Base-by-base conservation (phyloP, 2,329 filamentous ascomycete genomes). In the Stagonosporopsis cucurbitacearum region DNA sequence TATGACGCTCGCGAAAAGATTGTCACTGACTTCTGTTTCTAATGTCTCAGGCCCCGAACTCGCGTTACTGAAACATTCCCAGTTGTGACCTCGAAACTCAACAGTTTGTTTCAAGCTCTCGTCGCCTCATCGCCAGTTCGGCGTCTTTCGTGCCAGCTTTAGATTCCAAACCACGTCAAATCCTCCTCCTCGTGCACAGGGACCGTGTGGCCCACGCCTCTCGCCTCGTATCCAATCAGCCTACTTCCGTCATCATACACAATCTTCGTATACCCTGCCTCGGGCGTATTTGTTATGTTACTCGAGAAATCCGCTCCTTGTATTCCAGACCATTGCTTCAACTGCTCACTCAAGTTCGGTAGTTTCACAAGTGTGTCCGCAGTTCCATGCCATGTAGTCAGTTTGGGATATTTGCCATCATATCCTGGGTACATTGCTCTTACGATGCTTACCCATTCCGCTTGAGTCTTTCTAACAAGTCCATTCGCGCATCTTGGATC, bases 351-450 rank as follows among this genome's bases (percentile, higher is more conserved):
- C 50, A 66, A 42, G 49, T 71, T 73, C 7, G 65, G 57, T 19
- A 64, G 60, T 13, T 54, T 58, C 11, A 77, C 70, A 7, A 72
- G 58, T 2, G 51, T 60, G 48, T 78, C 76, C n/a, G 57, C 64
- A 12, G 66, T 67, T 15, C 76, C 76, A 40, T 78, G 76, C 56
- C 64, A 76, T 11, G 72, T 73, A 55, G 69, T 64, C 65, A 78
- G 64, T 26, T 70, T 65, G 1, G 76, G 74, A 20, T 73, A 69
- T 4, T 57, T 48, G n/a, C 75, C 75, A 2, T 25, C 67, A 47
- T 74, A 78, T 2, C 70, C 70, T 3, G 75, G 72, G 54, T 75
- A 76, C 50, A 70, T 70, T n/a, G 67, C 67, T 20, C 65, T 66
- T 19, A 69, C 76, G 22, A 70, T 63, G 1, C 60, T 54, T 6